Evolutionary conservation across 768 basidiomycete genomes (phyloP), one percentile per base, ranked within the genome.

Genomic region (Suillus discolor): DNA sequence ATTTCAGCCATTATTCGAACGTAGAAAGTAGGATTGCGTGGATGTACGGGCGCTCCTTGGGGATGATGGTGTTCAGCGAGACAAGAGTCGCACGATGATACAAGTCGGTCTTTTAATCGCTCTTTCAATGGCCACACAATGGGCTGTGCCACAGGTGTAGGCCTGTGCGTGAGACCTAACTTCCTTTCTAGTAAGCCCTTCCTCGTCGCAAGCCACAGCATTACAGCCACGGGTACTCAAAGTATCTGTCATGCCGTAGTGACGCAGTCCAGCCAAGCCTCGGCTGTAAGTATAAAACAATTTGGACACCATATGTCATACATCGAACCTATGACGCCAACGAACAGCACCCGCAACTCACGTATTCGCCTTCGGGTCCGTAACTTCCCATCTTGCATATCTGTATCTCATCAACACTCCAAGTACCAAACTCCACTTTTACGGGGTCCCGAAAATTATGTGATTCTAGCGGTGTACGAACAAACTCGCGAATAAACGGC

Each of bases 1-100:
- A 98, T 97, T 85, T 97, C 96, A 77, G 95, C 90, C 96, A 98
- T 98, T 79, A 74, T 72, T 55, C 68, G 76, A 73, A 69, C 72
- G 77, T 78, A 76, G 74, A 73, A 67, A 73, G 75, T 77, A 68
- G 71, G 66, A 68, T 70, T 73, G 70, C 65, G 72, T 67, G 64
- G 71, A 70, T 41, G 59, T 60, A 73, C 75, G 71, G 77, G 77
- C 77, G 74, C 71, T 78, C 73, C 78, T 75, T 70, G 67, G 67
- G 54, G 75, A 66, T 72, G 71, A 75, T 72, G 75, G 75, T 77
- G 75, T 77, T 76, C 77, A 77, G 73, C 75, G 77, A 76, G 75
- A 78, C 75, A 75, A 77, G 74, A 72, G 75, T 78, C 77, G 77
- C 70, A 78, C 70, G 73, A 75, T 72, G 75, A 77, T 74, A 77